These are phyloP conservation scores for Clitopilus hobsonii DNA, from an alignment of 768 basidiomycete genomes.

Conservation along the genomic window DNA sequence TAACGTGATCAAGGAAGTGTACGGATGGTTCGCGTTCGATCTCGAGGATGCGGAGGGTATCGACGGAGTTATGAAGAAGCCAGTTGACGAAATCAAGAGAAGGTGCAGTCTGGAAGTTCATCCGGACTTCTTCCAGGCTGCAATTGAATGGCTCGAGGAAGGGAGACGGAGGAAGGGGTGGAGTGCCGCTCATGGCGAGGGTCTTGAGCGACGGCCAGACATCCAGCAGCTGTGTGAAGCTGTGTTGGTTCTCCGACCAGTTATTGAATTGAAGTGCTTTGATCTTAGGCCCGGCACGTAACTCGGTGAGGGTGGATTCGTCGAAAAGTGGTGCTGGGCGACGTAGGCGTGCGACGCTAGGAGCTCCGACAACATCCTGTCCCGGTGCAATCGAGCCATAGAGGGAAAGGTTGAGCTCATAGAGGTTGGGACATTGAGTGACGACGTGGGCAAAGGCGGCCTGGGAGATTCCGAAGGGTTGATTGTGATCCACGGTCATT, in stretches of 20 bases:
- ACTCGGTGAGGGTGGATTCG: slow-evolving; percentile 41
- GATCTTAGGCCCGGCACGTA: slow-evolving; percentile 51
- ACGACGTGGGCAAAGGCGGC: slow-evolving; percentile 56
- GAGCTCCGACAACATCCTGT: slow-evolving; percentile 43
- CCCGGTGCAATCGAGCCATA: slow-evolving; percentile 55
- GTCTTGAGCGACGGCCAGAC: slow-evolving; percentile 56
- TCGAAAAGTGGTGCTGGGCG: slow-evolving; percentile 52
- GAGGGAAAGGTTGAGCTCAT: slow-evolving; percentile 49
- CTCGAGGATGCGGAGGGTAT: slow-evolving; percentile 47
- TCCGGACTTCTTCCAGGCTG: slow-evolving; percentile 46
- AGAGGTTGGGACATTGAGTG: slow-evolving; percentile 53
- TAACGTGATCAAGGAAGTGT: slow-evolving; percentile 51
- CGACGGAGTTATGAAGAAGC: slow-evolving; percentile 58
- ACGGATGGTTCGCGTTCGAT: slow-evolving; percentile 56
- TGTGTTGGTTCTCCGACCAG: slow-evolving; percentile 60
- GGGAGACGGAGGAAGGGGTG: slow-evolving; percentile 43
- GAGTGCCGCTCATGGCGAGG: slow-evolving; percentile 56
- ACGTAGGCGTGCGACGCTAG: slow-evolving; percentile 41
- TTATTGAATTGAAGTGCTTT: slow-evolving; percentile 59
- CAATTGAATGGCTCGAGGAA: slow-evolving; percentile 39
- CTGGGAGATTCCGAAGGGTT: slow-evolving; percentile 53
- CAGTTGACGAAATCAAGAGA: slow-evolving; percentile 61
- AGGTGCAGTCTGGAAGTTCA: slow-evolving; percentile 64
- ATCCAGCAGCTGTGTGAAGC: slow-evolving; percentile 57
- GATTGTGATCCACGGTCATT: slow-evolving; percentile 62